Conservation (phyloP, 169 alveolate genomes). For the Cyclospora cayetanensis region DNA sequence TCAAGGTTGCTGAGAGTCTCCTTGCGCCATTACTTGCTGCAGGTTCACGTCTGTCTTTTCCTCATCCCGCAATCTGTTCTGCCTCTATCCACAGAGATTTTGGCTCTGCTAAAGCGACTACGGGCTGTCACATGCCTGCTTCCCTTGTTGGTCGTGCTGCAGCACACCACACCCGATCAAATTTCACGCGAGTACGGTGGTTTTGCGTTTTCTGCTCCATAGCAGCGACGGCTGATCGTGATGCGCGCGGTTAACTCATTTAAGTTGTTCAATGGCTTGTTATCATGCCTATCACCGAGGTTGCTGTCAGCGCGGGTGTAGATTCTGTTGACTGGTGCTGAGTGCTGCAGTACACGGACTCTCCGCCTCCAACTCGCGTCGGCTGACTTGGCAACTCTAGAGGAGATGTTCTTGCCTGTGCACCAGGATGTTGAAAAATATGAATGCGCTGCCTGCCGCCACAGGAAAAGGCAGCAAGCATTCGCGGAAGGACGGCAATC, state of each 20-base stretch:
- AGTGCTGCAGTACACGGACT: slow-evolving; percentile 5
- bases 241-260: too few relatives aligned
- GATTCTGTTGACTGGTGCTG: neutral
- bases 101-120: slow-evolving; percentile 38
- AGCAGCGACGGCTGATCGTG: too few relatives aligned
- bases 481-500: too few relatives aligned
- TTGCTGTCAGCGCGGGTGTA: neutral
- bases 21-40: too few relatives aligned
- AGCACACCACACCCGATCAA: neutral
- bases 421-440: neutral
- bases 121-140: slow-evolving; percentile 58
- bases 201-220: too few relatives aligned
- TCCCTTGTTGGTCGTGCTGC: slow-evolving; percentile 23
- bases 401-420: slow-evolving; percentile 39
- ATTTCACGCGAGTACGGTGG: slow-evolving; percentile 29
- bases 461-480: neutral
- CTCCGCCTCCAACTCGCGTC: slow-evolving; percentile 61
- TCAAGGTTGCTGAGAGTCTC: too few relatives aligned
- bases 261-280: too few relatives aligned
- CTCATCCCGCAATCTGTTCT: slow-evolving; percentile 29
- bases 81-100: slow-evolving; percentile 28
- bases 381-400: slow-evolving; percentile 51
- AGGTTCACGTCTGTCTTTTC: slow-evolving; percentile 55
- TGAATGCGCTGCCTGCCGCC: neutral
- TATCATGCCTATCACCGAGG: too few relatives aligned